Evolutionary conservation across 1,284 basidiomycete genomes (phyloP).

Genomic region (Cryptococcus sp.): DNA sequence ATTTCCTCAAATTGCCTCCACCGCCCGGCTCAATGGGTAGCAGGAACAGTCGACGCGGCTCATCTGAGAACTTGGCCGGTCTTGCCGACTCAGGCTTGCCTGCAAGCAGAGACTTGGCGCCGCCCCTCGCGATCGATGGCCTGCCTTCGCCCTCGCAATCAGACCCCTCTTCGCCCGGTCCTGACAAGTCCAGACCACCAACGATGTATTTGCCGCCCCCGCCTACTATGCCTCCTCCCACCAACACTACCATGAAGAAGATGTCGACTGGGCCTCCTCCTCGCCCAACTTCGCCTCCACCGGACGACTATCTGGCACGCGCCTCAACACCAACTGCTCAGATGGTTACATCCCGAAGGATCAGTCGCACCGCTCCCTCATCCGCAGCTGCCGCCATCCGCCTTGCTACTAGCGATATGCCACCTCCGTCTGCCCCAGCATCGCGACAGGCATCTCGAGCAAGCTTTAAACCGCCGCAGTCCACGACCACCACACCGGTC

Average conservation of each 20-base stretch:
- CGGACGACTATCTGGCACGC: slow-evolving; percentile 79
- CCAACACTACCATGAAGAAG: slow-evolving; percentile 52
- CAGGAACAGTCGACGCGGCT: slow-evolving; percentile 18
- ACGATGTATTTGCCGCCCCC: slow-evolving; percentile 84
- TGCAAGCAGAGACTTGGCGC: slow-evolving; percentile 23
- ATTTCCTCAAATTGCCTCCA: slow-evolving; percentile 54
- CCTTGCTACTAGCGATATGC: slow-evolving; percentile 62
- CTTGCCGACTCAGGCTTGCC: slow-evolving; percentile 29
- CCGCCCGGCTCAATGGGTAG: slow-evolving; percentile 23
- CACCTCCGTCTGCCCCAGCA: slow-evolving; percentile 65
- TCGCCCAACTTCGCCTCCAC: slow-evolving; percentile 83
- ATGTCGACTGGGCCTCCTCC: slow-evolving; percentile 63
- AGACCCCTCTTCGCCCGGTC: slow-evolving; percentile 20
- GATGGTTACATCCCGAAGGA: slow-evolving; percentile 25
- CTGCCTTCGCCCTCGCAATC: slow-evolving; percentile 31
- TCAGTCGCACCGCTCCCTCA: slow-evolving; percentile 60
- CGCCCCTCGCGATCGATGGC: slow-evolving; percentile 38
- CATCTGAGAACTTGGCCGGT: slow-evolving; percentile 23
- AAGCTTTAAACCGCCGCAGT: slow-evolving; percentile 62
- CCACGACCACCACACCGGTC: slow-evolving; percentile 16
- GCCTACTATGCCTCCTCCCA: slow-evolving; percentile 74
- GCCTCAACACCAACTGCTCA: slow-evolving; percentile 78
- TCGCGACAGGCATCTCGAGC: slow-evolving; percentile 74
- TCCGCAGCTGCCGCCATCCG: slow-evolving; percentile 52
- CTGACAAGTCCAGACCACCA: slow-evolving; percentile 80